Conservation (phyloP, 106 monocot species). For the Apostasia ramifera region DNA sequence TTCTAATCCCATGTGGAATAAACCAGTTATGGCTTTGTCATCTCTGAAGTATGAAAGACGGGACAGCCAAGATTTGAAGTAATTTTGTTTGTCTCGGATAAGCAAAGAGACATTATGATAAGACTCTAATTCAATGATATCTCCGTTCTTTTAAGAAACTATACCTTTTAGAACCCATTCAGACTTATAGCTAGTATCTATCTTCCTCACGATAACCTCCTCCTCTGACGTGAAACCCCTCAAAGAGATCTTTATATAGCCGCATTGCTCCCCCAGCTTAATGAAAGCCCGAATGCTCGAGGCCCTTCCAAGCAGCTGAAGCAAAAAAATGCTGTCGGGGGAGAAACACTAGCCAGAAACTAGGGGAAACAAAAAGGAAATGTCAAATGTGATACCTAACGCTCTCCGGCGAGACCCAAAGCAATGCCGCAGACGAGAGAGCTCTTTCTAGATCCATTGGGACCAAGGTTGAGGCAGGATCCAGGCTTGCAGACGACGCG, state of each 20-base stretch:
- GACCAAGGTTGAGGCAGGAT: slow-evolving; percentile 90
- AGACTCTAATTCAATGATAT: too few relatives aligned
- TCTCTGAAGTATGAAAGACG: neutral
- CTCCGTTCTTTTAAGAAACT: too few relatives aligned
- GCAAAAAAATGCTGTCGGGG: neutral
- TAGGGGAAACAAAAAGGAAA: too few relatives aligned
- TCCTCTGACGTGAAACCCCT: too few relatives aligned
- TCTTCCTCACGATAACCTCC: slow-evolving; percentile 66
- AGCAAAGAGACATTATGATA: too few relatives aligned
- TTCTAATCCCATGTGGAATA: neutral
- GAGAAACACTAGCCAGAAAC: too few relatives aligned
- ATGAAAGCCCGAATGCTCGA: slow-evolving; percentile 89
- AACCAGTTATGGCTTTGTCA: neutral
- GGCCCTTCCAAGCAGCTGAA: slow-evolving; percentile 90
- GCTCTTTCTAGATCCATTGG: slow-evolving; percentile 97
- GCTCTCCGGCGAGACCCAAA: slow-evolving; percentile 84
- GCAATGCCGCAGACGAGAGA: slow-evolving; percentile 96
- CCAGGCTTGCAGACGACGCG: slow-evolving; percentile 78
- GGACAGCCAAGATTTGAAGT: neutral
- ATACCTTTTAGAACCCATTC: slow-evolving; percentile 93
- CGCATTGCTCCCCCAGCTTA: too few relatives aligned
- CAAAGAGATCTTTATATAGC: too few relatives aligned
- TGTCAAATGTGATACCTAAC: slow-evolving; percentile 41
- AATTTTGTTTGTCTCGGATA: too few relatives aligned
- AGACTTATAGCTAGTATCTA: slow-evolving; percentile 76